Percentiles rank a stretch among this genome's conserved stretches.
Evolutionary conservation across 2,329 filamentous ascomycete species (phyloP).

Genomic region (Stagonosporopsis vannaccii): DNA sequence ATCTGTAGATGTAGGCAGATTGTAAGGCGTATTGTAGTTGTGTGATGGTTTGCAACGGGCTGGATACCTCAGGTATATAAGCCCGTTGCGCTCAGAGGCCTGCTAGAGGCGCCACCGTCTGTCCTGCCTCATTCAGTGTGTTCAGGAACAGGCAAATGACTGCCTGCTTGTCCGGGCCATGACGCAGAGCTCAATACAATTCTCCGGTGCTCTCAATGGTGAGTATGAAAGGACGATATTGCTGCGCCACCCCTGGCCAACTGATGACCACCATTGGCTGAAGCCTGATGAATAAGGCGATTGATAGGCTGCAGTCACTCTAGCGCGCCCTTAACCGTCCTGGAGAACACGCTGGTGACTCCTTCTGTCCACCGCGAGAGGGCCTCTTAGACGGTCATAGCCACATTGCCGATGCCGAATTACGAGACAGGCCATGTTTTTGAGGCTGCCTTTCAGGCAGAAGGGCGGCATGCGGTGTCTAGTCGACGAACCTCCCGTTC

Average conservation of each 20-base stretch:
- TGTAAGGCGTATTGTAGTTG: conserved; percentile 12
- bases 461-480: conserved; percentile 25
- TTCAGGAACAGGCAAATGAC: conserved; percentile 35
- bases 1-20: conserved; percentile 16
- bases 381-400: conserved; percentile 31
- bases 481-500: conserved; percentile 35
- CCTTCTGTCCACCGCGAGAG: conserved; percentile 34
- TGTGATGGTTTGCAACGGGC: not conserved
- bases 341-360: conserved; percentile 36
- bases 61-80: conserved; percentile 25
- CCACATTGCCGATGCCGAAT: conserved; percentile 30
- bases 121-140: conserved; percentile 25
- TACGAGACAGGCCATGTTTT: conserved; percentile 32
- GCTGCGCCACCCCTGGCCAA: conserved; percentile 36
- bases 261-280: conserved; percentile 29
- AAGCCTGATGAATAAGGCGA: conserved; percentile 35
- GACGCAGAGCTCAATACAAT: conserved; percentile 33
- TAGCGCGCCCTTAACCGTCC: conserved; percentile 33
- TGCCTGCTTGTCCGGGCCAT: conserved; percentile 41
- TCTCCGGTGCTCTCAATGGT: conserved; percentile 25
- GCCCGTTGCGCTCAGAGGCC: conserved; percentile 31
- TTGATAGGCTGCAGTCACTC: conserved; percentile 37
- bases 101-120: conserved; percentile 34
- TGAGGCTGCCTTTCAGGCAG: conserved; percentile 35
- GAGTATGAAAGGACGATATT: conserved; percentile 22